Evolutionary conservation across 208 protist species (phyloP).

Genomic region (Acanthamoeba castellanii): DNA sequence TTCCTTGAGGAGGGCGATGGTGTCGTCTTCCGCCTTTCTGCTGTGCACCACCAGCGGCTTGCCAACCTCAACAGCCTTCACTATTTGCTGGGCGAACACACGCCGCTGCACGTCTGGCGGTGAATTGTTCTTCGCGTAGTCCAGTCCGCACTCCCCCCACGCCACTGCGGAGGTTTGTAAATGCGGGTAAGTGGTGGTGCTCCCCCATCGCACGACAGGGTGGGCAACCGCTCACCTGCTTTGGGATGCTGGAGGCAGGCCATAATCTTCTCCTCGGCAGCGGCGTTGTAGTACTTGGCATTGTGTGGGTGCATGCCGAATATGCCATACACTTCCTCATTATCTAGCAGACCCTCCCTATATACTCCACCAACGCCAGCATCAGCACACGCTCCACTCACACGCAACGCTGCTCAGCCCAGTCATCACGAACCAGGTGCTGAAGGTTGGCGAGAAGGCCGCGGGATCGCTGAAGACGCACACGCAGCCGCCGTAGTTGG

Average conservation of each 20-base stretch:
- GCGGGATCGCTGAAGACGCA: conserved; percentile 68
- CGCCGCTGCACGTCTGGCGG: conserved; percentile 60
- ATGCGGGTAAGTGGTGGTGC: too few species aligned
- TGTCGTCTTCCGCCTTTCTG: conserved; percentile 90
- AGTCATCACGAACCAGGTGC: neutral
- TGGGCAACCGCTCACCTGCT: neutral
- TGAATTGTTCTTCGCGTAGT: conserved; percentile 79
- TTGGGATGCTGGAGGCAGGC: conserved; percentile 77
- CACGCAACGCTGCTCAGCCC: neutral
- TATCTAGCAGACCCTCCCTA: neutral
- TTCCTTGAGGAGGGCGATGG: conserved; percentile 85
- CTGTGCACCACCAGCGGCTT: conserved; percentile 90
- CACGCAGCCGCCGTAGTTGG: conserved; percentile 66
- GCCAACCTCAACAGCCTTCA: conserved; percentile 78
- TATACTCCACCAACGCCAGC: neutral
- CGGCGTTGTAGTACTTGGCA: conserved; percentile 77
- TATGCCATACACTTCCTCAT: conserved; percentile 33
- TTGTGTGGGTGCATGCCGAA: conserved; percentile 85
- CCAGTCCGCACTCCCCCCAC: conserved; percentile 87
- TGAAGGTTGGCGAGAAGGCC: conserved; percentile 66
- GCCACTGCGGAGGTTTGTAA: conserved; percentile 66
- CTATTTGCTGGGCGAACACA: conserved; percentile 85
- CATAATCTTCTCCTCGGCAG: conserved; percentile 74
- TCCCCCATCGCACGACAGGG: too few species aligned
- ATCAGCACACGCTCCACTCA: neutral